Percentiles rank a stretch among this genome's conserved stretches.
Evolutionary conservation across 345 rosid genomes (phyloP).

Genomic region (Luvunga scandens): DNA sequence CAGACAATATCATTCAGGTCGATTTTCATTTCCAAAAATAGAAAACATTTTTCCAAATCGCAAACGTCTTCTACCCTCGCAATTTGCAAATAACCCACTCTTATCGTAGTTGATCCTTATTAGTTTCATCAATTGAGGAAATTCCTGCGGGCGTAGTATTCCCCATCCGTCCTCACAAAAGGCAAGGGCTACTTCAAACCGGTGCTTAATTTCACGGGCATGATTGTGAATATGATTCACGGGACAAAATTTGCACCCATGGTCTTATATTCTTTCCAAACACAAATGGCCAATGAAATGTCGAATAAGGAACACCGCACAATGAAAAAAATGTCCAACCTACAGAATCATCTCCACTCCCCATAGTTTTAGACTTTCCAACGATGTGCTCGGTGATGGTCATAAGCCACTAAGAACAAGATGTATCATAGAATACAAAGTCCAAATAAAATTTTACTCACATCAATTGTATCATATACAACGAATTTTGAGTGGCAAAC

Average conservation of each 20-base stretch:
- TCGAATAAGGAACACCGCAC: background rate
- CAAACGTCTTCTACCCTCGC: background rate
- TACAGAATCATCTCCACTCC: too few species aligned
- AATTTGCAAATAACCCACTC: too few species aligned
- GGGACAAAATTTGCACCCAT: background rate
- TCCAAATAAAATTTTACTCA: background rate
- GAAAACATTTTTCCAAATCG: background rate
- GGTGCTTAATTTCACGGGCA: background rate
- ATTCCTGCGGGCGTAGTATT: background rate
- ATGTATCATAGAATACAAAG: background rate
- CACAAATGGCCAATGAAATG: background rate
- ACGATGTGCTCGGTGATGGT: too few species aligned
- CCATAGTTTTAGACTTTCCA: too few species aligned
- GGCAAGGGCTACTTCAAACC: background rate
- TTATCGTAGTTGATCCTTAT: too few species aligned
- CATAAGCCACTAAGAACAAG: background rate
- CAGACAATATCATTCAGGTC: too few species aligned
- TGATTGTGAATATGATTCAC: background rate
- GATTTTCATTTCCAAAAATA: background rate
- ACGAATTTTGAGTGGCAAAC: background rate
- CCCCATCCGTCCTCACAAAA: background rate
- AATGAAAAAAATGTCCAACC: background rate
- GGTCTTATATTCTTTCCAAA: background rate
- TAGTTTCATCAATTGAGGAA: background rate
- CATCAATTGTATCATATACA: slow-evolving; percentile 18